phyloP scores from a whole-genome alignment of 192 early-diverging fungal genomes.

The Lunasporangiospora selenospora region DNA sequence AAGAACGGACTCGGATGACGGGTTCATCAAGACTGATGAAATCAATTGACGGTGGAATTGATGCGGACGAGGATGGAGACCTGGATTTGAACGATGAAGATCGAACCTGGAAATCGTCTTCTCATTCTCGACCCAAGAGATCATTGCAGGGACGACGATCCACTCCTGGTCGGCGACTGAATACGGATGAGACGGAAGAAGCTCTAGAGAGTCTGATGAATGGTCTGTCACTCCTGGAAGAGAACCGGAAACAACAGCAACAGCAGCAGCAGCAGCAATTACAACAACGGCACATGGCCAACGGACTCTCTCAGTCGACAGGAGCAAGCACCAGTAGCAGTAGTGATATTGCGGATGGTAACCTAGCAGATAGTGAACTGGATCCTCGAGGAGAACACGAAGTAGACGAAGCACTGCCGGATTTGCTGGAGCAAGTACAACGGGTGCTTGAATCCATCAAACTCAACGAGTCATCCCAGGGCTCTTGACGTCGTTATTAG shows the following conservation, averaged over 20 bases:
- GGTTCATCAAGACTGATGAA: too few species aligned
- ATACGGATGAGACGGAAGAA: conserved; percentile 34
- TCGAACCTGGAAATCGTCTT: too few species aligned
- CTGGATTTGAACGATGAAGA: conserved; percentile 8
- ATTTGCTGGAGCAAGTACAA: conserved; percentile 39
- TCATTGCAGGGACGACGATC: not conserved
- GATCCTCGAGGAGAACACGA: conserved; percentile 24
- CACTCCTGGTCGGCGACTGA: conserved; percentile 16
- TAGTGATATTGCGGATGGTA: conserved; percentile 32
- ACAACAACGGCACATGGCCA: conserved; percentile 15
- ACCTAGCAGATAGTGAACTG: conserved; percentile 33
- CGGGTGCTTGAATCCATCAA: conserved; percentile 39
- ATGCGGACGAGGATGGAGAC: conserved; percentile 19
- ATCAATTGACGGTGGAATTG: too few species aligned
- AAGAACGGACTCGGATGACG: not conserved
- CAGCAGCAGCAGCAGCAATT: not conserved
- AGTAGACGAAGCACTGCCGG: conserved; percentile 28
- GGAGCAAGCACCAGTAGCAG: too few species aligned
- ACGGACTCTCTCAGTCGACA: too few species aligned
- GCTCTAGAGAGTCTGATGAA: conserved; percentile 39
- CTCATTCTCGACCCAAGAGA: too few species aligned
- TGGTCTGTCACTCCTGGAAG: conserved; percentile 32
- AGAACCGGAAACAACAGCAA: conserved; percentile 18
- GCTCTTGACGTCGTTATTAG: not conserved
- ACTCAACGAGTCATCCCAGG: conserved; percentile 33